A percentile compares a stretch with the other conserved stretches of the same genome.
These are phyloP conservation scores for Pseudocercospora eumusae DNA, from an alignment of 2,329 filamentous ascomycete species.

Conservation along the genomic window DNA sequence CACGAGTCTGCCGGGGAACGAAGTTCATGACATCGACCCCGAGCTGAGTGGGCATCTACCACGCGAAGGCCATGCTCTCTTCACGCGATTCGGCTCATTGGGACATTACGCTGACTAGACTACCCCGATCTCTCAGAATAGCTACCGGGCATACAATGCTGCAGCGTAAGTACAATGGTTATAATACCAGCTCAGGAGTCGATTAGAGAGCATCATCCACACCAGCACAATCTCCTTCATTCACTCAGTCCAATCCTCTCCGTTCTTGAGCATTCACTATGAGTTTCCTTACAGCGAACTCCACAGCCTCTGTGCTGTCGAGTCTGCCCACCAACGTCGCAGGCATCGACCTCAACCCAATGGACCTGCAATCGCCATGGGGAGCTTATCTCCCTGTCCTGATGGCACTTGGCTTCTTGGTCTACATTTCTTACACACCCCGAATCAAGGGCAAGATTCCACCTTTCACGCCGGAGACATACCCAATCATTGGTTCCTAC, in stretches of 20 bases:
- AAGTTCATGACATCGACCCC: not conserved
- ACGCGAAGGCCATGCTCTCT: slow-evolving; percentile 6
- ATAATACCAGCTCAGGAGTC: slow-evolving; percentile 1
- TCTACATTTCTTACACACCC: slow-evolving; percentile 4
- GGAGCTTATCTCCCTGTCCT: slow-evolving; percentile 2
- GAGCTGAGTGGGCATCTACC: not conserved
- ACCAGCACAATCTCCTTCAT: slow-evolving; percentile 6
- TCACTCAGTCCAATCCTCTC: not conserved
- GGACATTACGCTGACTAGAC: not conserved
- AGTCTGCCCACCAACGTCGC: not conserved
- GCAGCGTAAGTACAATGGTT: not conserved
- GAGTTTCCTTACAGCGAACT: slow-evolving; percentile 4
- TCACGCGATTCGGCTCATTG: slow-evolving; percentile 1
- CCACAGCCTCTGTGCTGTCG: slow-evolving; percentile 6
- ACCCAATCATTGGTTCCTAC: slow-evolving; percentile 19
- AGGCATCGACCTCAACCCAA: slow-evolving; percentile 6
- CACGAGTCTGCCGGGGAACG: not conserved
- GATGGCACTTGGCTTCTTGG: slow-evolving; percentile 4
- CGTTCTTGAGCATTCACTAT: not conserved
- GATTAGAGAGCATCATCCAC: slow-evolving; percentile 1
- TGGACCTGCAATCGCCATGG: slow-evolving; percentile 6
- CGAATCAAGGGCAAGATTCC: slow-evolving; percentile 14
- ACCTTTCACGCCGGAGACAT: slow-evolving; percentile 17
- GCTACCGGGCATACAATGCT: not conserved
- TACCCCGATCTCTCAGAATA: not conserved